Evolutionary conservation across 371 early-diverging fungal species (phyloP).

Genomic region (Saksenaea vasiformis): DNA sequence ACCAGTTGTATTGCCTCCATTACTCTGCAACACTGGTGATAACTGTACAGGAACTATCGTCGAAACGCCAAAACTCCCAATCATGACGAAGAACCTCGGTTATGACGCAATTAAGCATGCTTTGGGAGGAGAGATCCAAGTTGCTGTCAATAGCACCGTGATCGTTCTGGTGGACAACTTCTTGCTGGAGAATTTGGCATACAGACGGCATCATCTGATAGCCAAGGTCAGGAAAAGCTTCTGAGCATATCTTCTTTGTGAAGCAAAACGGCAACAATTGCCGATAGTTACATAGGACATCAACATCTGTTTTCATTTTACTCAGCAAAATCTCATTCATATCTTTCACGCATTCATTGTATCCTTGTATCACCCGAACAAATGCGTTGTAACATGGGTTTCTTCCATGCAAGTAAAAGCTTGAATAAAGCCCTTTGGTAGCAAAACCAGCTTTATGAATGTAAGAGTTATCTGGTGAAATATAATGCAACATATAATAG

Average conservation of each 20-base stretch:
- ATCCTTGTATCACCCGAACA: too few relatives aligned
- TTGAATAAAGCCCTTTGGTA: too few relatives aligned
- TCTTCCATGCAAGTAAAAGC: too few relatives aligned
- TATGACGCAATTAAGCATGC: slow-evolving; percentile 43
- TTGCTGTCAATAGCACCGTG: slow-evolving; percentile 40
- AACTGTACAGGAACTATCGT: slow-evolving; percentile 26
- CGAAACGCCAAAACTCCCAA: slow-evolving; percentile 42
- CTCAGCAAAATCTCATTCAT: too few relatives aligned
- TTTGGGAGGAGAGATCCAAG: slow-evolving; percentile 38
- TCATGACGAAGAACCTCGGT: slow-evolving; percentile 39
- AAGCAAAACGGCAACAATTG: too few relatives aligned
- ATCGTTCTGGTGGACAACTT: slow-evolving; percentile 37
- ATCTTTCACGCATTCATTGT: too few relatives aligned
- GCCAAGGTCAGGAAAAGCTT: slow-evolving; percentile 43
- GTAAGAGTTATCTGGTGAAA: too few relatives aligned
- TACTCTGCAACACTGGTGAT: slow-evolving; percentile 6
- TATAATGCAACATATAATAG: too few relatives aligned
- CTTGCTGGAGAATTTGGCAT: slow-evolving; percentile 24
- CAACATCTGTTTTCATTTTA: too few relatives aligned
- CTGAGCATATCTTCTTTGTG: slow-evolving; percentile 8
- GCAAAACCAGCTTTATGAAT: too few relatives aligned
- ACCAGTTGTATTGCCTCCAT: slow-evolving; percentile 21
- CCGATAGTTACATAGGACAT: too few relatives aligned
- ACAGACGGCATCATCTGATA: slow-evolving; percentile 41
- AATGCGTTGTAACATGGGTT: too few relatives aligned